These are phyloP conservation scores for Fomes fomentarius DNA, from an alignment of 1,284 basidiomycete genomes.

Conservation along the genomic window DNA sequence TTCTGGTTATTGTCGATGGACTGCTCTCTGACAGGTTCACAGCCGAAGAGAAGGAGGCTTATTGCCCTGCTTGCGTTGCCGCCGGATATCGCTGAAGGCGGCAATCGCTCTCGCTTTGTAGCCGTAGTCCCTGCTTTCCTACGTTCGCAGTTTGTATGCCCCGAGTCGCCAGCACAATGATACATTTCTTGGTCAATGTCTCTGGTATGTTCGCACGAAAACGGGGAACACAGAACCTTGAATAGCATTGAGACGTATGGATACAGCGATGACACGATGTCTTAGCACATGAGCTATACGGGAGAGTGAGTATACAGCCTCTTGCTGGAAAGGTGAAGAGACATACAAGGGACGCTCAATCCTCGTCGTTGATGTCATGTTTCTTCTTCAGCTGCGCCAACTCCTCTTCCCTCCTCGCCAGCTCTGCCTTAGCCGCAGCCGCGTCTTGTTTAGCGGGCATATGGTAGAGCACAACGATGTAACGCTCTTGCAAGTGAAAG, in stretches of 20 bases:
- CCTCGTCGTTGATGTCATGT: constrained; percentile 75
- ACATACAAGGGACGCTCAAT: constrained; percentile 40
- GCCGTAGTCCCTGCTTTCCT: neutral
- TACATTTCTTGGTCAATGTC: constrained; percentile 8
- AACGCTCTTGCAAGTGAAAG: constrained; percentile 97
- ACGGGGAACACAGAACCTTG: too few species aligned
- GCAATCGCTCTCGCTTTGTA: neutral
- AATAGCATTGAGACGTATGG: constrained; percentile 8
- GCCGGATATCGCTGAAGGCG: constrained; percentile 9
- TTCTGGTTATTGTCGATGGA: neutral
- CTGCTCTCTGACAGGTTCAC: constrained; percentile 13
- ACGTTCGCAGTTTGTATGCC: too few species aligned
- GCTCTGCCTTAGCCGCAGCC: constrained; percentile 89
- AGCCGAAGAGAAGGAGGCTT: constrained; percentile 52
- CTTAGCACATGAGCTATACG: neutral
- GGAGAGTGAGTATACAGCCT: neutral
- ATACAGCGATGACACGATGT: constrained; percentile 18
- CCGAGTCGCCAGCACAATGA: too few species aligned
- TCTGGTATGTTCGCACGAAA: too few species aligned
- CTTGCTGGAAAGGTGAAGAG: neutral
- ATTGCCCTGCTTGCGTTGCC: constrained; percentile 40
- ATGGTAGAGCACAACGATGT: constrained; percentile 97
- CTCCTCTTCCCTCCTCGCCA: constrained; percentile 92
- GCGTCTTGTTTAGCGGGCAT: constrained; percentile 96
- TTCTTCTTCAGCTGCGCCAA: constrained; percentile 86